Evolutionary conservation across 306 rosid genomes (phyloP).

Genomic region (Ceratonia siliqua): DNA sequence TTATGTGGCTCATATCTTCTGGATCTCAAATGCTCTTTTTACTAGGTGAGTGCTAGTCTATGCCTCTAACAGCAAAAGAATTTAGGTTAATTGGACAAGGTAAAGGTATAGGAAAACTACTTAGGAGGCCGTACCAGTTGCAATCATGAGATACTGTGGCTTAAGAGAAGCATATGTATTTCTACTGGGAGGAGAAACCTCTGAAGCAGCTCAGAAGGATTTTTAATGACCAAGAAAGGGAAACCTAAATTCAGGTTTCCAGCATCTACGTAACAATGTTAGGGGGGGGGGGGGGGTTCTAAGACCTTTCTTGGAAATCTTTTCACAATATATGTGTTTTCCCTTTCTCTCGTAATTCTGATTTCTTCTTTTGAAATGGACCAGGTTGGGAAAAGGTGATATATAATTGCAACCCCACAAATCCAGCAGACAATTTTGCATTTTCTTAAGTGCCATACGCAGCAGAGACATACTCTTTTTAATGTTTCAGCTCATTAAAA

Average conservation of each 20-base stretch:
- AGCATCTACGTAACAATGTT: no score
- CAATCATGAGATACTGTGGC: not conserved
- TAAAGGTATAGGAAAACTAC: not conserved
- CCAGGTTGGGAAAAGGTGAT: not conserved
- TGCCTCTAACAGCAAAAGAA: not conserved
- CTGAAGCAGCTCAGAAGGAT: not conserved
- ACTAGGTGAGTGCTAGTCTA: not conserved
- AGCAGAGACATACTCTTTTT: not conserved
- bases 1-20: slow-evolving; percentile 1
- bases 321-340: not conserved
- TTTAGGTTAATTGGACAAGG: not conserved
- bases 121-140: not conserved
- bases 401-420: not conserved
- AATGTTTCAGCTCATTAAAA: slow-evolving; percentile 19
- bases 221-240: not conserved
- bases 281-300: no score
- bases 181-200: not conserved
- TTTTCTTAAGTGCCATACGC: not conserved
- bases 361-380: not conserved
- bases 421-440: not conserved
- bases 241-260: not conserved
- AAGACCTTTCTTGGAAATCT: not conserved
- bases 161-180: not conserved
- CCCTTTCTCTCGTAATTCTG: not conserved
- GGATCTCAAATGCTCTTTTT: slow-evolving; percentile 9